These are phyloP conservation scores for Pugionium dolabratum DNA, from an alignment of 345 rosid genomes.

Conservation along the genomic window DNA sequence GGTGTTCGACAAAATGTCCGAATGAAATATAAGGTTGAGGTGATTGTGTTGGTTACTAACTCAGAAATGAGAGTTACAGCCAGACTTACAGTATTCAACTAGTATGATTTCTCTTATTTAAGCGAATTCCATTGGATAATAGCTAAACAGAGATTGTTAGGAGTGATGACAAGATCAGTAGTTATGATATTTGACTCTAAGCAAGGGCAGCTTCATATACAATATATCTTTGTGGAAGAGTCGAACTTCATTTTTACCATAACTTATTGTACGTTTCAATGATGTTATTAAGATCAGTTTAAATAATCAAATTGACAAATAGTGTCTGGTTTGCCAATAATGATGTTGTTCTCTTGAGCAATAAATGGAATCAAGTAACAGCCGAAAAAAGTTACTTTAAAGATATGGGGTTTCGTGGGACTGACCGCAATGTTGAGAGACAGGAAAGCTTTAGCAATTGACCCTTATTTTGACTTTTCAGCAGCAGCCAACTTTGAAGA, in stretches of 20 bases:
- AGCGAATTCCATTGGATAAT: background rate
- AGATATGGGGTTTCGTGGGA: conserved; percentile 7
- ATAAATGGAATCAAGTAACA: background rate
- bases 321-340: no score
- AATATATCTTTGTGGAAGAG: no score
- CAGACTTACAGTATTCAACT: background rate
- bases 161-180: background rate
- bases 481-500: background rate
- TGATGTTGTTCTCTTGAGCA: no score
- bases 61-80: background rate
- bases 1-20: background rate
- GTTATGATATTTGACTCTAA: no score
- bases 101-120: background rate
- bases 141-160: background rate
- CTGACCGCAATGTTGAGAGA: background rate
- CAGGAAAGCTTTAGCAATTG: background rate
- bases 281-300: no score
- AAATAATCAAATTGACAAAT: no score
- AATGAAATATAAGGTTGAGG: background rate
- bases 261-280: no score
- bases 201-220: no score
- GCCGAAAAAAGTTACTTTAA: background rate
- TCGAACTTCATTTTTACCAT: no score
- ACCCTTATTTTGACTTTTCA: background rate
- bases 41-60: conserved; percentile 1